Base-by-base conservation (phyloP, 1,139 yeast genomes). In the Taphrina wiesneri region DNA sequence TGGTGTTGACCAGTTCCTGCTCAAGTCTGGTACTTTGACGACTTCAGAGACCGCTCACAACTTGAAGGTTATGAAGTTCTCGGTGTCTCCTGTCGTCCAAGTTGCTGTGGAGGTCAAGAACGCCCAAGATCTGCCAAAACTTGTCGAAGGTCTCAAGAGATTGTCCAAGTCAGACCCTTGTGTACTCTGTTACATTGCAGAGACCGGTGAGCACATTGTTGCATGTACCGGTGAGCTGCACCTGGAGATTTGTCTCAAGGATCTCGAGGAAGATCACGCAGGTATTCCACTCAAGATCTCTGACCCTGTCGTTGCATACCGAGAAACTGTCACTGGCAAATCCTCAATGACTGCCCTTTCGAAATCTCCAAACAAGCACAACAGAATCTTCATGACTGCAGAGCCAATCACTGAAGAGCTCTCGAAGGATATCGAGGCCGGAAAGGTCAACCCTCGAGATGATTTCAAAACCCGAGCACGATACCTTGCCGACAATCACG, bases 151-250 rank as follows among this genome's bases (percentile, higher is more conserved):
- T 91, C 89, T 93, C 79, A 93, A 93, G 96, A 92, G 98, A 87
- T 86, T 93, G 80, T 93, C 98, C 79, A 93, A 93, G 86, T 93
- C 98, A 73, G 99, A 93, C 83, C 99, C 99, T 79, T 92, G 98
- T 87, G 98, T 93, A 76, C 83, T 90, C 81, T 83, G 90, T 78
- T 78, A 79, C 80, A 91, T 92, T 85, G 80, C 86, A 75, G 95
- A 87, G 83, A 86, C 97, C 74, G 99, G 99, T 90, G 98, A 93
- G 86, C 99, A 93, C 85, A 86, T 93, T 84, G 98, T 93, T 82
- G 98, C 99, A 77, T 96, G 96, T 83, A 90, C 98, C 77, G 99
- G 99, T 89, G 99, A 93, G 85, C 88, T 93, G 83, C 99, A 93
- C 82, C 87, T 93, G 86, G 99, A 93, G 84, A 93, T 93, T 82